phyloP scores from a whole-genome alignment of 345 rosid species.

The Trapa bicornis region DNA sequence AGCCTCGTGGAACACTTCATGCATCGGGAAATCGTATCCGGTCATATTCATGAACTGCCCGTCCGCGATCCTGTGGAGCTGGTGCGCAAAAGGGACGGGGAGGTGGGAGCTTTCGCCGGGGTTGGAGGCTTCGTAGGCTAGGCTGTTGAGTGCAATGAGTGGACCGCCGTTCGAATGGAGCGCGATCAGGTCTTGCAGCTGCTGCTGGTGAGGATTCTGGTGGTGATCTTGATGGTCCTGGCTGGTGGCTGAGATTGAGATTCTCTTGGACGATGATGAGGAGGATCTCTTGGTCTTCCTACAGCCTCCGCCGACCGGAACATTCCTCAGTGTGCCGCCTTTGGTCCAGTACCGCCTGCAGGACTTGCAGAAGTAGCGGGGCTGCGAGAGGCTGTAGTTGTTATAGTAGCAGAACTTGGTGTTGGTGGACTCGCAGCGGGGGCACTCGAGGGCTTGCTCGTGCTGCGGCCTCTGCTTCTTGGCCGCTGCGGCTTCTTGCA shows the following conservation, averaged over 20 bases:
- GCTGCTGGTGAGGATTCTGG: background rate
- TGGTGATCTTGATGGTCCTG: background rate
- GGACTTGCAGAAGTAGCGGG: constrained; percentile 92
- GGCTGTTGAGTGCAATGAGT: background rate
- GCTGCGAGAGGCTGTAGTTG: constrained; percentile 95
- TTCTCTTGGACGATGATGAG: constrained; percentile 16
- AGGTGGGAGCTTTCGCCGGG: background rate
- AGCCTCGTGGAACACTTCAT: constrained; percentile 26
- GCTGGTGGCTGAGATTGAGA: background rate
- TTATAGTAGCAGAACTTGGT: constrained; percentile 97
- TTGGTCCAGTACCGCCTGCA: constrained; percentile 98
- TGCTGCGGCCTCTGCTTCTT: constrained; percentile 62
- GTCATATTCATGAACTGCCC: background rate
- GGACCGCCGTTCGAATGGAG: background rate
- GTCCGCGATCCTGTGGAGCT: constrained; percentile 1
- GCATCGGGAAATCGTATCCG: background rate
- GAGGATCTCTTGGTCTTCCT: constrained; percentile 84
- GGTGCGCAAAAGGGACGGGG: constrained; percentile 1
- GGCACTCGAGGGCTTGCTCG: constrained; percentile 76
- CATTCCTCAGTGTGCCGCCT: constrained; percentile 89
- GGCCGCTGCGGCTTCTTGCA: constrained; percentile 8
- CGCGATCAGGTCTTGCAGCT: background rate
- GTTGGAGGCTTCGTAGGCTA: background rate
- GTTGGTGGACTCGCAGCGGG: constrained; percentile 90
- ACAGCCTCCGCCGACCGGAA: constrained; percentile 96